A percentile compares a stretch with the other conserved stretches of the same genome.
Evolutionary conservation across 495 filamentous ascomycete genomes (phyloP).

Genomic region (Daldinia childiae): DNA sequence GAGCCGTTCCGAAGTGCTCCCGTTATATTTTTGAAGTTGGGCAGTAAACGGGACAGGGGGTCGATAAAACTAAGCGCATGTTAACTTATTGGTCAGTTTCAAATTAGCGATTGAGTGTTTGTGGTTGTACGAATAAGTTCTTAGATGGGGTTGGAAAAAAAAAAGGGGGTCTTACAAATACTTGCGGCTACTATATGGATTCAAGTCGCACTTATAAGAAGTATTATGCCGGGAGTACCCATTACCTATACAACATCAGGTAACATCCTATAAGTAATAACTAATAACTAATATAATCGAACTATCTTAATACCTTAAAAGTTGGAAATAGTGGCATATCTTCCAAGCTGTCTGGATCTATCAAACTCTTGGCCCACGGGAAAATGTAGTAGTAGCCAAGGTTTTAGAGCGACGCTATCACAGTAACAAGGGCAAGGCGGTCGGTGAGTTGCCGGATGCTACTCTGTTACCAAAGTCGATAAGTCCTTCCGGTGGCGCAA

Average conservation of each 20-base stretch:
- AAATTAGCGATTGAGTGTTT: no score
- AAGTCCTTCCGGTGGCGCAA: constrained; percentile 1
- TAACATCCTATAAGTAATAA: neutral
- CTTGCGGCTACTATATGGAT: no score
- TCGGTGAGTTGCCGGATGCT: neutral
- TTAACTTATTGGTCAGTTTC: no score
- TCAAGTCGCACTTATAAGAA: no score
- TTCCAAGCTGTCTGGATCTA: neutral
- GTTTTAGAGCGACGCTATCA: neutral
- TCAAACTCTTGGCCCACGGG: neutral
- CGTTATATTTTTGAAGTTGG: no score
- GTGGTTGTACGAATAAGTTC: no score
- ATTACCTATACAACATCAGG: no score
- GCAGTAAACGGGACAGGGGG: no score
- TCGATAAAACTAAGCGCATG: no score
- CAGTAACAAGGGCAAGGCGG: constrained; percentile 1
- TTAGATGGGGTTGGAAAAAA: no score
- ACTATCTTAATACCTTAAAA: neutral
- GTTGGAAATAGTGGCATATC: neutral
- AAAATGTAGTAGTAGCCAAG: neutral
- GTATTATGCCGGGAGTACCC: neutral
- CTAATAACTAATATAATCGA: neutral
- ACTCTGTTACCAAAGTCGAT: neutral
- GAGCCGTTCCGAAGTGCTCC: no score
- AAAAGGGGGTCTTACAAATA: no score